Conservation (phyloP, 2,329 filamentous ascomycete species). For the Ambrosiella xylebori region DNA sequence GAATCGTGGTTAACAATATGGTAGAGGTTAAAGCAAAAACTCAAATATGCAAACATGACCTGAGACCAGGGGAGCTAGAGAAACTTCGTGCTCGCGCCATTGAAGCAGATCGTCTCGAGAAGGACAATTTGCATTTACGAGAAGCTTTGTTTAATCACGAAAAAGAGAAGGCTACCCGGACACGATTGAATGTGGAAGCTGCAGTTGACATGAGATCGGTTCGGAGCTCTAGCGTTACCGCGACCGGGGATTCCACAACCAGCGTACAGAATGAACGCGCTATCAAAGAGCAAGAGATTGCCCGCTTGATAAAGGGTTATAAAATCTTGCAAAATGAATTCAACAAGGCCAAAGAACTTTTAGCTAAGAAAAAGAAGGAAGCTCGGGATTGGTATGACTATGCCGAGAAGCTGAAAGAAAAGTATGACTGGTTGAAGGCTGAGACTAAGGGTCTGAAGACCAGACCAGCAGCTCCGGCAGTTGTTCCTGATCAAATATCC, state of each 20-base stretch:
- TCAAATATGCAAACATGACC: slow-evolving; percentile 15
- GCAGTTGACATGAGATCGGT: background rate
- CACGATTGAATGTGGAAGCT: background rate
- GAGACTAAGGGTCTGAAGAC: too few species aligned
- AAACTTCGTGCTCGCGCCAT: slow-evolving; percentile 20
- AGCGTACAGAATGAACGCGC: background rate
- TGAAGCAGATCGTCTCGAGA: slow-evolving; percentile 22
- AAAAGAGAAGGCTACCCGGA: background rate
- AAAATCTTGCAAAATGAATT: slow-evolving; percentile 26
- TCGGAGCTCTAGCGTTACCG: background rate
- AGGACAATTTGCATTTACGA: slow-evolving; percentile 27
- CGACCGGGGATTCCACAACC: background rate
- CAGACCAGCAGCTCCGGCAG: too few species aligned
- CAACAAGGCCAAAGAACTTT: slow-evolving; percentile 23
- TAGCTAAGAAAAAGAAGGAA: slow-evolving; percentile 25
- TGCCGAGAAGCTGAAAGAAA: slow-evolving; percentile 21
- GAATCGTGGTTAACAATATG: background rate
- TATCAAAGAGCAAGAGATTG: background rate
- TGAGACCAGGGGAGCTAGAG: slow-evolving; percentile 19
- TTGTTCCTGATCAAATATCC: too few species aligned
- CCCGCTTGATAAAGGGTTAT: slow-evolving; percentile 20
- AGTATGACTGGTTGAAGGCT: too few species aligned
- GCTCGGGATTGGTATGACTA: slow-evolving; percentile 30
- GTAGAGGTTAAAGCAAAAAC: slow-evolving; percentile 14
- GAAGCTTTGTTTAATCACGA: slow-evolving; percentile 19